Evolutionary conservation across 163 green algal genomes (phyloP), one percentile per base, ranked within the genome.

Genomic region (Chlamydomonas reinhardtii): DNA sequence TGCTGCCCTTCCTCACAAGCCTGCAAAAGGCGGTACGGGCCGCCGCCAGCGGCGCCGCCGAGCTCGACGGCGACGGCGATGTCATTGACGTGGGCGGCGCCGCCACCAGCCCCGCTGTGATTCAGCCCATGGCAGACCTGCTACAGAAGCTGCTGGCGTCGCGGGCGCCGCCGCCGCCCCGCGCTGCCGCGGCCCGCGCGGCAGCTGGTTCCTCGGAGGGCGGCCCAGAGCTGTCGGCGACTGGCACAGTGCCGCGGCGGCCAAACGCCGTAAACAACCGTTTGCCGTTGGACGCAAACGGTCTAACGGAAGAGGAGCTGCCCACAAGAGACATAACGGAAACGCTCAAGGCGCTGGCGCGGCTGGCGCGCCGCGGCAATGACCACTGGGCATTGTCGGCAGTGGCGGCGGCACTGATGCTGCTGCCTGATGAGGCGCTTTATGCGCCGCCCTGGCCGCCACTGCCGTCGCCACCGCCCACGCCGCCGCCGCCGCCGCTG

Each of bases 401-500:
- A 0, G 68, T 92, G 32, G 66, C 76, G 19, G 34, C 64, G 27
- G 83, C 89, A 27, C 82, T 93, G 61, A 82, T 92, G 76, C 20
- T 69, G 65, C 56, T 93, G 64, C 90, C 90, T 16, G 76, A 91
- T 25, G 59, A 66, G 0, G 72, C 79, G 17, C 83, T 92, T 27
- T 81, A 83, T 56, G 79, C 88, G 52, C 72, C 73, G 11, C 72
- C 90, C n/a, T 85, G 88, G 74, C 88, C 90, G 32, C 88, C 86
- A 39, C 87, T 86, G 86, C 89, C 80, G 29, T 90, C 75, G 71
- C 92, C 74, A 17, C 82, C 87, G 75, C 74, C 71, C 32, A 93
- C 86, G 24, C 90, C 88, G 25, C 86, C 90, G 32, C 84, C 90
- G 68, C 86, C 78, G 61, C 83, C 90, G 43, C 92, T 94, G 75